These are phyloP conservation scores for Leccinum angustisporum DNA, from an alignment of 1,284 basidiomycete species.

Conservation along the genomic window DNA sequence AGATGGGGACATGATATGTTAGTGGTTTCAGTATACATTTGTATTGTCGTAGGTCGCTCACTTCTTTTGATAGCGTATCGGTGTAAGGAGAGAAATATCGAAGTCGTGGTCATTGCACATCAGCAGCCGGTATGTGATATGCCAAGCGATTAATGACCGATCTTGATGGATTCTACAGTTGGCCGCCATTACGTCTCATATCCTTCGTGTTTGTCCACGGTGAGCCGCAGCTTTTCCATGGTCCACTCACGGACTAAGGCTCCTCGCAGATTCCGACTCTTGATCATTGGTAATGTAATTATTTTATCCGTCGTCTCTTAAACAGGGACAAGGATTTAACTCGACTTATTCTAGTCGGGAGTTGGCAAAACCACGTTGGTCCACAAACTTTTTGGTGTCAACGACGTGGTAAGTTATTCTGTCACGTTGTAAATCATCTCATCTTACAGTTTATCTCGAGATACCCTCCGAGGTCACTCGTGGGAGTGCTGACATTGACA, in stretches of 20 bases:
- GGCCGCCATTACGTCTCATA: not conserved
- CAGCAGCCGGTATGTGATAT: not conserved
- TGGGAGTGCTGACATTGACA: not conserved
- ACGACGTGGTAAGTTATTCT: too few relatives aligned
- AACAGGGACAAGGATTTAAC: too few relatives aligned
- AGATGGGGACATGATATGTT: conserved; percentile 6
- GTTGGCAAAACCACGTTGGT: too few relatives aligned
- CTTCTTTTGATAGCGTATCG: not conserved
- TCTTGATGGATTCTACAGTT: not conserved
- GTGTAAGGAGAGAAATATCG: not conserved
- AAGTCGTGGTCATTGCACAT: not conserved
- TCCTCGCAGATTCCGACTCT: too few relatives aligned
- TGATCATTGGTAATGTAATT: too few relatives aligned
- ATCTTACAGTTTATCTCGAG: not conserved
- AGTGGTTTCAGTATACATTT: not conserved
- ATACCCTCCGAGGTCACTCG: not conserved
- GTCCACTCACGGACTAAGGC: too few relatives aligned
- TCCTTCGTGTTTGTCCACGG: too few relatives aligned
- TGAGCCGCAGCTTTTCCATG: too few relatives aligned
- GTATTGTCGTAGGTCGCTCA: not conserved
- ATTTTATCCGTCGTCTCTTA: too few relatives aligned
- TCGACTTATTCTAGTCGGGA: too few relatives aligned
- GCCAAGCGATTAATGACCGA: not conserved
- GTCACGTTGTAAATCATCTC: too few relatives aligned
- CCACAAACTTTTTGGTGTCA: too few relatives aligned